Conservation (phyloP, 306 rosid genomes). For the Cicer judaicum region DNA sequence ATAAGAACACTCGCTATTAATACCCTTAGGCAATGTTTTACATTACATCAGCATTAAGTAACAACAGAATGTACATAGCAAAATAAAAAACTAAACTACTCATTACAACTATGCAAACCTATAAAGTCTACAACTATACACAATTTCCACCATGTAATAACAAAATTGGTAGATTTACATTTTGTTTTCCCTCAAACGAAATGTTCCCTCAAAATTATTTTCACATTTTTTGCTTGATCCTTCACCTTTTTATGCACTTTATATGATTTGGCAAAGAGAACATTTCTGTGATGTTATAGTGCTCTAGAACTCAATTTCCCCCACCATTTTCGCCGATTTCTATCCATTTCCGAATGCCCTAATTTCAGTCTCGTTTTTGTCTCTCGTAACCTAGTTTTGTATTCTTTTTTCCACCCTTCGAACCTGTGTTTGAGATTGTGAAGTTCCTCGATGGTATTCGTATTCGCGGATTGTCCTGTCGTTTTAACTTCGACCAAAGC, state of each 20-base stretch:
- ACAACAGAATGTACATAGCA: slow-evolving; percentile 55
- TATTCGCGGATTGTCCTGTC: slow-evolving; percentile 51
- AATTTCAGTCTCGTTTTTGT: slow-evolving; percentile 63
- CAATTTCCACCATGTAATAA: slow-evolving; percentile 53
- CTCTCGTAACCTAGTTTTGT: slow-evolving; percentile 69
- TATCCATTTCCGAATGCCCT: slow-evolving; percentile 63
- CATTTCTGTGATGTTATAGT: slow-evolving; percentile 45
- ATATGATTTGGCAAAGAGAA: slow-evolving; percentile 18
- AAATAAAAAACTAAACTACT: slow-evolving; percentile 48
- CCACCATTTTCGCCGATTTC: slow-evolving; percentile 82
- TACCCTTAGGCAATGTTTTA: slow-evolving; percentile 44
- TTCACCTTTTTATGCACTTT: slow-evolving; percentile 38
- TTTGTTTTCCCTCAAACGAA: slow-evolving; percentile 46
- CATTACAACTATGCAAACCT: slow-evolving; percentile 51
- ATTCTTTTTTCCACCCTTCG: slow-evolving; percentile 90
- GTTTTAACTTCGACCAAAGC: slow-evolving; percentile 62
- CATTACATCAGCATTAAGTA: slow-evolving; percentile 37
- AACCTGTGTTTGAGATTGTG: slow-evolving; percentile 68
- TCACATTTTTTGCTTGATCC: slow-evolving; percentile 36
- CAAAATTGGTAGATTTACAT: slow-evolving; percentile 62
- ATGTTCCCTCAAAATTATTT: slow-evolving; percentile 31
- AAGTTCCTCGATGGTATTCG: slow-evolving; percentile 64
- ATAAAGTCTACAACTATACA: slow-evolving; percentile 57
- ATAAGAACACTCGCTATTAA: slow-evolving; percentile 53
- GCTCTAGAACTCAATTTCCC: slow-evolving; percentile 62